Percentiles rank a stretch among this genome's conserved stretches.
phyloP scores from a whole-genome alignment of 116 monocot species.

The Papilionanthe hybrid region DNA sequence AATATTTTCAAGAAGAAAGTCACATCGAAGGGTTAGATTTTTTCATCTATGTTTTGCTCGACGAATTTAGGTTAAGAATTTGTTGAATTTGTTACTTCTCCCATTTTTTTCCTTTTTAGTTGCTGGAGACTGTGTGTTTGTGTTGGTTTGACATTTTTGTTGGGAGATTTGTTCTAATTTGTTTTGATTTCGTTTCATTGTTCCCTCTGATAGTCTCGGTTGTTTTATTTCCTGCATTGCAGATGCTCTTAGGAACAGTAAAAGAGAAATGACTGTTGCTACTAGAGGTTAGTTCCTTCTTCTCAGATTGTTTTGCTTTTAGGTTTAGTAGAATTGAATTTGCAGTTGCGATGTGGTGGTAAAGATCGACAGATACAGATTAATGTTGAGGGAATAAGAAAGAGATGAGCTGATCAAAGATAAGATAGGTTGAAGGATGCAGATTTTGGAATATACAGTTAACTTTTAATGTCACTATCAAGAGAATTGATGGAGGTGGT shows the following conservation, averaged over 20 bases:
- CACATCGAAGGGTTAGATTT: conserved; percentile 37
- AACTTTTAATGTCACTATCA: neutral
- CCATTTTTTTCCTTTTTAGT: too few relatives aligned
- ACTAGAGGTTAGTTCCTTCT: conserved; percentile 31
- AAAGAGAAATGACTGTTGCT: conserved; percentile 50
- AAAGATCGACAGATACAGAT: neutral
- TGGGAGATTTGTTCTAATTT: neutral
- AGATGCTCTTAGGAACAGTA: conserved; percentile 57
- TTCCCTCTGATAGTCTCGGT: neutral
- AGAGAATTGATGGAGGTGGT: neutral
- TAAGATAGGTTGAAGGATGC: neutral
- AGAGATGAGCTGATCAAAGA: neutral
- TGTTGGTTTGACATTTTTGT: neutral
- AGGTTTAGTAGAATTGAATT: neutral
- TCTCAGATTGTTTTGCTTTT: neutral
- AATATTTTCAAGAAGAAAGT: conserved; percentile 52
- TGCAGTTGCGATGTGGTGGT: neutral
- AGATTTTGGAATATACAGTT: neutral
- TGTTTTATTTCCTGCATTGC: neutral
- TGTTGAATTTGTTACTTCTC: neutral
- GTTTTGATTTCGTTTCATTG: neutral
- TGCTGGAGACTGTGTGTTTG: neutral
- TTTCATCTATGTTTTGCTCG: neutral
- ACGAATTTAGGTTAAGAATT: neutral
- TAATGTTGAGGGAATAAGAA: neutral